Conservation (phyloP, 129 eudicot species). For the Tagetes patula region DNA sequence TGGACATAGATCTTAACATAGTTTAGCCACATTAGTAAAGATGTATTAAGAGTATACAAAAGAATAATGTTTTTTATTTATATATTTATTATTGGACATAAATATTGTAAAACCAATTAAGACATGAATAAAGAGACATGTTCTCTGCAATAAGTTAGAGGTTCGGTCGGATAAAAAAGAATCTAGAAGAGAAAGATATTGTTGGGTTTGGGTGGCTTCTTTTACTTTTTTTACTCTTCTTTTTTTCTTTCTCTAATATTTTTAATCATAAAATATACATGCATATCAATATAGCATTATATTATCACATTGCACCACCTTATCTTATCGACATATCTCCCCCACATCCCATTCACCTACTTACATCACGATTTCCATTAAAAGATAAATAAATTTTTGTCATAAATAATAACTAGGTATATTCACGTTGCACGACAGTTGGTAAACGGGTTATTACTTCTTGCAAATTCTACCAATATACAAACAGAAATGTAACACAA, state of each 20-base stretch:
- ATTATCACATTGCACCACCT: constrained; percentile 68
- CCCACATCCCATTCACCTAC: constrained; percentile 46
- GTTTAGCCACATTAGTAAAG: no score
- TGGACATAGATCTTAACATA: no score
- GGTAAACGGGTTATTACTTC: no score
- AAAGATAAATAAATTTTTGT: constrained; percentile 10
- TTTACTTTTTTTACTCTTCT: constrained; percentile 33
- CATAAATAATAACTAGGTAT: neutral
- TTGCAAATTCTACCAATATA: no score
- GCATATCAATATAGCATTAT: constrained; percentile 7
- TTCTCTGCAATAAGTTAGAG: constrained; percentile 63
- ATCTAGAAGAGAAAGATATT: constrained; percentile 60
- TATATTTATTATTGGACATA: neutral
- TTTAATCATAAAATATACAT: constrained; percentile 17
- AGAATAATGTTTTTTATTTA: neutral
- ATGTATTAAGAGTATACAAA: no score
- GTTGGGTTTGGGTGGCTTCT: constrained; percentile 51
- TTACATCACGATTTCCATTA: constrained; percentile 20
- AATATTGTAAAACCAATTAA: constrained; percentile 10
- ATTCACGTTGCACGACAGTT: no score
- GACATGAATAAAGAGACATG: constrained; percentile 66
- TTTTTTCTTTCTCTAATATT: neutral
- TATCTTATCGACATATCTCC: constrained; percentile 49
- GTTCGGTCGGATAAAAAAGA: constrained; percentile 78
- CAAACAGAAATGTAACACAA: no score